Percentiles rank a stretch among this genome's conserved stretches.
Conservation (phyloP, 495 filamentous ascomycete species). For the Penicillium mononematosum region DNA sequence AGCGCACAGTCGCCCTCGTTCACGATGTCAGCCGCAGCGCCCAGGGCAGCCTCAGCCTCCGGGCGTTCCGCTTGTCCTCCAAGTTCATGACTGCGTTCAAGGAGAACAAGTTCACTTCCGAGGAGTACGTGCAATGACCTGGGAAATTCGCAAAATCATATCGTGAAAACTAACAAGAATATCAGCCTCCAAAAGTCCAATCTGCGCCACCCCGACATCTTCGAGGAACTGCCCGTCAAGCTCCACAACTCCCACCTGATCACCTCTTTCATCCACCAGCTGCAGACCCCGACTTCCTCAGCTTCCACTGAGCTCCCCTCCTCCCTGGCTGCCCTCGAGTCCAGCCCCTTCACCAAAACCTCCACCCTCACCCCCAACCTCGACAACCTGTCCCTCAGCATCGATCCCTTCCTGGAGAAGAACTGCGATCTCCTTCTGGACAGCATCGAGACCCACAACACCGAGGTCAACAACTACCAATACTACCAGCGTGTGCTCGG, state of each 20-base stretch:
- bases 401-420: constrained; percentile 98
- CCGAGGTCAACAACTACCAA: constrained; percentile 97
- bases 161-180: constrained; percentile 21
- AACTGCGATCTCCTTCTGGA: constrained; percentile 94
- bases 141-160: constrained; percentile 7
- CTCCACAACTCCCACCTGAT: constrained; percentile 98
- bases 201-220: constrained; percentile 89
- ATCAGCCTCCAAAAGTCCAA: constrained; percentile 83
- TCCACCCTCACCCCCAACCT: constrained; percentile 79
- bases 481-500: constrained; percentile 96
- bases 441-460: constrained; percentile 94
- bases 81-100: constrained; percentile 91
- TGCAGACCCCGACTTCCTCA: constrained; percentile 59
- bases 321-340: constrained; percentile 70
- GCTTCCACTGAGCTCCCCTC: constrained; percentile 67
- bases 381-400: constrained; percentile 83
- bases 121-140: constrained; percentile 61
- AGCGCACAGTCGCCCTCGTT: constrained; percentile 88
- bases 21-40: constrained; percentile 93
- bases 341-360: constrained; percentile 44
- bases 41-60: constrained; percentile 83
- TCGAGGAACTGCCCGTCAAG: constrained; percentile 85
- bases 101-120: constrained; percentile 94
- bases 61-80: constrained; percentile 85
- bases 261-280: constrained; percentile 89